Conservation (phyloP, 805 yeast species). For the Yarrowia divulgata region DNA sequence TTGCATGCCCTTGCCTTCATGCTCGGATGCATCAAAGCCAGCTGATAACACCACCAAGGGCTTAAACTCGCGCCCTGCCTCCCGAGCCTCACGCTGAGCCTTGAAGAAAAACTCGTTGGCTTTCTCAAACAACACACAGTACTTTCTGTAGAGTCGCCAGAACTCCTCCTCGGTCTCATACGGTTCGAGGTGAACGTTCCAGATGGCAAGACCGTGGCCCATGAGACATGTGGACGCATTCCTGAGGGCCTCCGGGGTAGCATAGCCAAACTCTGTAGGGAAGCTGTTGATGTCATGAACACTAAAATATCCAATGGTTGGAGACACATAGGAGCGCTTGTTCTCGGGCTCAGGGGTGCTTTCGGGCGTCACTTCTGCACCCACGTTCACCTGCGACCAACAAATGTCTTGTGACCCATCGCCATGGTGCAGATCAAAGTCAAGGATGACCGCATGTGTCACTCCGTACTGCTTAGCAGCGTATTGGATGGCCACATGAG, state of each 20-base stretch:
- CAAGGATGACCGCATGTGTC: conserved; percentile 82
- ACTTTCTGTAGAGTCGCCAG: conserved; percentile 65
- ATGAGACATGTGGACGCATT: conserved; percentile 80
- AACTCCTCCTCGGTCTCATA: conserved; percentile 72
- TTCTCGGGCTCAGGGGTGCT: conserved; percentile 21
- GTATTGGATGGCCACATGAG: conserved; percentile 80
- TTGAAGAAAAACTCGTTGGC: conserved; percentile 67
- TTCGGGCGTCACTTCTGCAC: conserved; percentile 5
- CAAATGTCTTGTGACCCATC: conserved; percentile 89
- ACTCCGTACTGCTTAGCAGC: conserved; percentile 68
- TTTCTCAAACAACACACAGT: conserved; percentile 65
- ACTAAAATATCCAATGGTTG: conserved; percentile 81
- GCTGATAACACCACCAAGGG: conserved; percentile 78
- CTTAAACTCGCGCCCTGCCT: conserved; percentile 55
- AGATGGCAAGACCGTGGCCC: conserved; percentile 78
- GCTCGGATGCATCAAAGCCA: conserved; percentile 88
- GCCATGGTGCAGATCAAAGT: conserved; percentile 87
- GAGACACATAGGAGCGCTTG: conserved; percentile 55
- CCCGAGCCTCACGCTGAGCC: conserved; percentile 43
- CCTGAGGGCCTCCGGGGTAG: conserved; percentile 70
- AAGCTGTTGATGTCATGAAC: conserved; percentile 85
- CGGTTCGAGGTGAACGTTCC: conserved; percentile 82
- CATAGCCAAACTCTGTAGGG: conserved; percentile 82
- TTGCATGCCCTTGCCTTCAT: conserved; percentile 84
- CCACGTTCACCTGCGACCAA: conserved; percentile 69